These are phyloP conservation scores for Populus simonii DNA, from an alignment of 345 rosid genomes.

Conservation along the genomic window DNA sequence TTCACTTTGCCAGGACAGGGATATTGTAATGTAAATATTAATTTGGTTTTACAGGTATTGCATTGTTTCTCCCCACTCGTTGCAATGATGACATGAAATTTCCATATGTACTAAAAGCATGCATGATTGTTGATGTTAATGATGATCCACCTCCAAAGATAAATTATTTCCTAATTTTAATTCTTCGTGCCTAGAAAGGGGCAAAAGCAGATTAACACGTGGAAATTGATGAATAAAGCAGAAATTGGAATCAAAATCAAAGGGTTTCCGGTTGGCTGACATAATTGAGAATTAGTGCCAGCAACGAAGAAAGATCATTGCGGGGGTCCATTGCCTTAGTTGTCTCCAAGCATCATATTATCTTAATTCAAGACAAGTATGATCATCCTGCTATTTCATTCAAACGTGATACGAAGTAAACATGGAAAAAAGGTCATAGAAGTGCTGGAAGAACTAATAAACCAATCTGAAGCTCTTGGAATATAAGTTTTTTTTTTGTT, in stretches of 20 bases:
- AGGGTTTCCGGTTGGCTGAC: neutral
- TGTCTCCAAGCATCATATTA: neutral
- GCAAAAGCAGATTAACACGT: neutral
- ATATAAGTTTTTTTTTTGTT: too few species aligned
- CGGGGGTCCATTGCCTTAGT: neutral
- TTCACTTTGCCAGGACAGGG: neutral
- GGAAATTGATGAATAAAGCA: neutral
- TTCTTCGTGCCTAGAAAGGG: neutral
- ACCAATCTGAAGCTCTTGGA: too few species aligned
- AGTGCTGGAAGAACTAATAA: too few species aligned
- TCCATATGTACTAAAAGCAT: too few species aligned
- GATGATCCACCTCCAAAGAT: neutral
- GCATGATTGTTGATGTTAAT: neutral
- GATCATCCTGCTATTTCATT: neutral
- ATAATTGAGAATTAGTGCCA: too few species aligned
- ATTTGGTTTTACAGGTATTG: too few species aligned
- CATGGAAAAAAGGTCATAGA: neutral
- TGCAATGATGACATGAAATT: too few species aligned
- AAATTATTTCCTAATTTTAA: neutral
- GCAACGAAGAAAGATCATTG: neutral
- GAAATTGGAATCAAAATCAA: too few species aligned
- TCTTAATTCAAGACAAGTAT: neutral
- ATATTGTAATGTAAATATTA: too few species aligned
- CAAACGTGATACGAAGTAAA: neutral
- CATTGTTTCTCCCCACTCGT: too few species aligned